Evolutionary conservation across 1,139 yeast genomes (phyloP), one percentile per base, ranked within the genome.

Genomic region (Pichia sp.): DNA sequence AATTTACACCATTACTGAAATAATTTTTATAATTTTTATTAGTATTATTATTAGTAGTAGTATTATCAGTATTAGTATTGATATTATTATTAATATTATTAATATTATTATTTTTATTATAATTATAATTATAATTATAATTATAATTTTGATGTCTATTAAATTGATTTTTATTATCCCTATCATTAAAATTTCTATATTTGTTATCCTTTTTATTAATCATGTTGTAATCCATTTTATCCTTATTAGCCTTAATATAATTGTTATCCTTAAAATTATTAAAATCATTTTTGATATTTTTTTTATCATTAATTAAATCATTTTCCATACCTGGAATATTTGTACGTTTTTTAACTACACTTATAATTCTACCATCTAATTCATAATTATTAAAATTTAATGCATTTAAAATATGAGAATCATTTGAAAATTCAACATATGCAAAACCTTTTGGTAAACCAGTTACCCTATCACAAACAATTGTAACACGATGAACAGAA

Each of bases 391-490:
- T 81, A 53, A 83, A 70, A 9, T 74, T 74, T 36, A 85, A 70
- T 0, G 95, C 94, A 52, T 76, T 72, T 22, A 76, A 67, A 2
- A 85, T 92, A 4, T 75, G 71, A 20, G 74, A 74, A 2, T 74
- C 74, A 57, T 78, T 82, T 31, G 80, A 77, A 60, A 84, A 86
- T 60, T 87, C 96, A 55, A 87, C 74, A 62, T 86, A 87, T 1
- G 95, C 96, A 65, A 74, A 86, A 4, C 96, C 96, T 62, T 83
- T 85, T 35, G 96, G 94, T 52, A 74, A 80, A 2, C 95, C 94
- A 0, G 90, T 79, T 57, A 67, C 69, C 58, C 79, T 80, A 66
- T 87, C 84, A 53, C 75, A 69, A 62, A 84, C 67, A 45, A 90
- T 84, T 1, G 96, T 90, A 34, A 90, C 90, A 55, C 97, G 72